Conservation (phyloP, 2,329 filamentous ascomycete species). For the Trichoderma endophyticum region DNA sequence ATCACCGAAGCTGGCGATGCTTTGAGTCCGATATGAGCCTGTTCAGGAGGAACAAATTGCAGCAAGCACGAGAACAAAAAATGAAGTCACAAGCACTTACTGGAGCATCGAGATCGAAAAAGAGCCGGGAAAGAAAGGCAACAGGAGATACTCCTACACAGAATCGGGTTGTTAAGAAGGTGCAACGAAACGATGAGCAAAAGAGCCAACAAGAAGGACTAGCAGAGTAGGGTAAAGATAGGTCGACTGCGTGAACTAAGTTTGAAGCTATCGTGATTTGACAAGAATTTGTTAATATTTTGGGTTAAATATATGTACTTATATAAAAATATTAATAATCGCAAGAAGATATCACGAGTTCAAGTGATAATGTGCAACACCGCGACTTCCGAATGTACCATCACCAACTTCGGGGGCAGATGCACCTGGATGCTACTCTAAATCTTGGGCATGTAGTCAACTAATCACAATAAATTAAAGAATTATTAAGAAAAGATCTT, state of each 20-base stretch:
- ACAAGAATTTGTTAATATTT: background rate
- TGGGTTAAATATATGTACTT: too few species aligned
- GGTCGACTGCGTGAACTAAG: background rate
- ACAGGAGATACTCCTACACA: background rate
- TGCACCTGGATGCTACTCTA: too few species aligned
- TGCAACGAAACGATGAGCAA: background rate
- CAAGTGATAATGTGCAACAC: background rate
- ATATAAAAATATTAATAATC: background rate
- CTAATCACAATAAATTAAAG: background rate
- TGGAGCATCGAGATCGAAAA: background rate
- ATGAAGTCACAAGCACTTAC: background rate
- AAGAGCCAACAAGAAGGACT: background rate
- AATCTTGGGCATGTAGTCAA: too few species aligned
- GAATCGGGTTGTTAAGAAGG: background rate
- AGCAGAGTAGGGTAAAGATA: background rate
- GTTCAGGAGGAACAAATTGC: background rate
- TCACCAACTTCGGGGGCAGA: too few species aligned
- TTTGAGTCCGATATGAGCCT: background rate
- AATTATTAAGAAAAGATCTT: rapidly evolving
- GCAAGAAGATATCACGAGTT: background rate
- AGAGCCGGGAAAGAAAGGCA: rapidly evolving
- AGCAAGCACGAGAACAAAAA: background rate
- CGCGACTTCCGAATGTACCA: background rate
- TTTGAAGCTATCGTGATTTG: background rate
- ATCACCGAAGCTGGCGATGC: background rate